These are phyloP conservation scores for Globisporangium polare DNA, from an alignment of 352 stramenopile species.

Conservation along the genomic window DNA sequence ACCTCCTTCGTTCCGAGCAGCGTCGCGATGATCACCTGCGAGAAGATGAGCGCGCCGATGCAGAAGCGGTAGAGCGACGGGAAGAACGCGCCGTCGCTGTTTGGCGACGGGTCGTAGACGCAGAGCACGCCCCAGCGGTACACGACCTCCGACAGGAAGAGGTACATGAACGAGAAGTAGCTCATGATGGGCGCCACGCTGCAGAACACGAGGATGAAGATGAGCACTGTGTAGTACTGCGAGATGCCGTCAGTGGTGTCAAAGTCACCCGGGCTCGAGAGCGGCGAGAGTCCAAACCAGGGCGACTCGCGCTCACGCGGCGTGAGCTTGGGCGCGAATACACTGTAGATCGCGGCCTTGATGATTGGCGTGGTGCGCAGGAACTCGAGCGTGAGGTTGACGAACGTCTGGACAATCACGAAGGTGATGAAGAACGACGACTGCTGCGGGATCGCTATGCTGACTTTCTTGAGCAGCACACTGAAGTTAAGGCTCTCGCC, in stretches of 20 bases:
- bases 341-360: conserved; percentile 75
- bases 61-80: conserved; percentile 81
- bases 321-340: conserved; percentile 76
- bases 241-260: conserved; percentile 49
- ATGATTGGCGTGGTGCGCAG: conserved; percentile 70
- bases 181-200: conserved; percentile 72
- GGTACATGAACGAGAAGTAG: conserved; percentile 71
- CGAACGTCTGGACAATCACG: conserved; percentile 68
- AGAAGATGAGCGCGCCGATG: conserved; percentile 69
- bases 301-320: conserved; percentile 58
- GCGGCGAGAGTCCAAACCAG: conserved; percentile 66
- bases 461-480: conserved; percentile 49
- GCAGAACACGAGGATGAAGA: conserved; percentile 75
- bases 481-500: conserved; percentile 44
- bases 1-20: conserved; percentile 75
- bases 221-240: conserved; percentile 71
- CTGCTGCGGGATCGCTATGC: conserved; percentile 60
- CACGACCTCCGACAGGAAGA: conserved; percentile 71
- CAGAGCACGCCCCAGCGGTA: conserved; percentile 74
- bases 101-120: conserved; percentile 63
- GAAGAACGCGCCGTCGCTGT: conserved; percentile 68
- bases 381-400: conserved; percentile 63
- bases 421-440: conserved; percentile 83
- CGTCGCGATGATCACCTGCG: conserved; percentile 74
- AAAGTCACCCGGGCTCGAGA: conserved; percentile 60